Conservation (phyloP, 1,284 basidiomycete species). For the Apiotrichum porosum region DNA sequence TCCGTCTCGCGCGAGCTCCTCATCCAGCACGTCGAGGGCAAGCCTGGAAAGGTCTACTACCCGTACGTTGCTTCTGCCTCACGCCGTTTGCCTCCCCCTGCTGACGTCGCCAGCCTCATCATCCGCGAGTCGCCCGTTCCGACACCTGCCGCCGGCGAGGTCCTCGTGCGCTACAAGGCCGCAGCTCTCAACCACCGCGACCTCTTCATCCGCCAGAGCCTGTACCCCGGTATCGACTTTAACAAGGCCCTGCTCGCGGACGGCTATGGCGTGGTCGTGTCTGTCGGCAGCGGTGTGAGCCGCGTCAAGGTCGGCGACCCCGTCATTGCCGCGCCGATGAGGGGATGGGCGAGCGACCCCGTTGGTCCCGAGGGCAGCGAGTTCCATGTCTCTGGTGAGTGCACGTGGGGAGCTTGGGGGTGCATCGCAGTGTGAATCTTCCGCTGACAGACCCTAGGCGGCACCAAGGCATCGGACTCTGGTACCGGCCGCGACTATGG, state of each 20-base stretch:
- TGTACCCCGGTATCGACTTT: slow-evolving; percentile 15
- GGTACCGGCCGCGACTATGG: slow-evolving; percentile 16
- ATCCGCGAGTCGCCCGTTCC: slow-evolving; percentile 11
- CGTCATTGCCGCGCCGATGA: slow-evolving; percentile 9
- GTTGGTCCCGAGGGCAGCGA: slow-evolving; percentile 5
- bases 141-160: slow-evolving; percentile 7
- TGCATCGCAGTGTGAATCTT: too few species aligned
- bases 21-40: slow-evolving; percentile 13
- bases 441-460: too few species aligned
- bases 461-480: slow-evolving; percentile 8
- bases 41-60: slow-evolving; percentile 20
- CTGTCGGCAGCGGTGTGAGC: slow-evolving; percentile 4
- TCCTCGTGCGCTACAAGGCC: slow-evolving; percentile 9
- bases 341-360: slow-evolving; percentile 14
- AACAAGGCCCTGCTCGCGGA: slow-evolving; percentile 11
- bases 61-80: slow-evolving; percentile 11
- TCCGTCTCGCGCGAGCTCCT: slow-evolving; percentile 12
- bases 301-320: neutral
- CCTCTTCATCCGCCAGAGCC: slow-evolving; percentile 18
- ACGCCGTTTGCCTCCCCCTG: neutral
- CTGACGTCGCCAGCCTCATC: slow-evolving; percentile 13
- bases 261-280: slow-evolving; percentile 11
- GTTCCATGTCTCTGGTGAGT: slow-evolving; percentile 18
- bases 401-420: too few species aligned
- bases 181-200: slow-evolving; percentile 21